Base-by-base conservation (phyloP, 2,329 filamentous ascomycete species). In the Fusarium lyarnte region DNA sequence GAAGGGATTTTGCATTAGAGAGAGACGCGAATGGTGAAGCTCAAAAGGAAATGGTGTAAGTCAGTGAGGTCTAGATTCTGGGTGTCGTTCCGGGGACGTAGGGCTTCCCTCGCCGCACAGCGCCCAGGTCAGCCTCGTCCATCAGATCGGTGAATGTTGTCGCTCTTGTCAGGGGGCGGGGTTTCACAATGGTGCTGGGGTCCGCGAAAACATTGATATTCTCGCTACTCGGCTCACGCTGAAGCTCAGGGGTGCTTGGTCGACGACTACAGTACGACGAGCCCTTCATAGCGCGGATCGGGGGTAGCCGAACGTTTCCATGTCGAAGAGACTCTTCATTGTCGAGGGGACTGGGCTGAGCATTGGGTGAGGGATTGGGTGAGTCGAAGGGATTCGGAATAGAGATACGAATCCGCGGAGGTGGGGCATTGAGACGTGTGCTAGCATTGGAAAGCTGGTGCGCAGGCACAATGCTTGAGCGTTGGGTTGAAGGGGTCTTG, bases 131-230 rank as follows among this genome's bases (percentile, higher is more conserved):
- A 5, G 84, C 85, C 66, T 83, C 80, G 60, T 86, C 82, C 84
- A 89, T 86, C 76, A 89, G 82, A 71, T 85, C 84, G n/a, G 85
- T 84, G 69, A 89, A 88, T 0, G 85, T 87, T 2, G 88, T 87
- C 70, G 79, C 76, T 39, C 81, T 79, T 36, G 77, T 76, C 60
- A 80, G 49, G 17, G 70, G 72, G 38, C 67, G 69, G 21, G 78
- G 47, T 49, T 75, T 74, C 47, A 64, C 81, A 29, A 85, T 81
- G 3, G 83, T 85, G 53, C 80, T 78, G 25, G 84, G 83, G 71
- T 88, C 87, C 3, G 85, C 85, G 63, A 87, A 88, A 13, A 89
- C 81, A 69, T 87, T 85, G 77, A 89, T 88, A 78, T 84, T 85
- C 76, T 86, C 84, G 57, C 80, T 83, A 73, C 83, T 86, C 6